Evolutionary conservation across 2,329 filamentous ascomycete genomes (phyloP).

Genomic region (Apiospora malaysiana): DNA sequence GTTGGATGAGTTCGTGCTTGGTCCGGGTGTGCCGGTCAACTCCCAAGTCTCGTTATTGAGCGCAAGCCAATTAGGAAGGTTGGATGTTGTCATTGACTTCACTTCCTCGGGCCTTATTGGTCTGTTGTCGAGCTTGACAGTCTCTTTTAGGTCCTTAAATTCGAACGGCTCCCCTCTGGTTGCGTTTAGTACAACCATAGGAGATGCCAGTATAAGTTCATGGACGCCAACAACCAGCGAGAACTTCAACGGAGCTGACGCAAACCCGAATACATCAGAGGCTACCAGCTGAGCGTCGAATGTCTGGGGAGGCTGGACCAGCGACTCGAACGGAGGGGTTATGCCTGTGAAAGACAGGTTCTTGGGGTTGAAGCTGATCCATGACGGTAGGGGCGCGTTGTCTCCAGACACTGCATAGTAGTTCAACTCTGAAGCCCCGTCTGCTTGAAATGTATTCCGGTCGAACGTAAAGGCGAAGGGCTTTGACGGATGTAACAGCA

Average conservation of each 20-base stretch:
- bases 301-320: conserved; percentile 69
- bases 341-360: conserved; percentile 72
- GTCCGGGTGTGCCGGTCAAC: conserved; percentile 68
- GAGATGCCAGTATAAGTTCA: conserved; percentile 68
- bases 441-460: conserved; percentile 66
- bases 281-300: conserved; percentile 78
- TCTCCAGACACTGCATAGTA: conserved; percentile 81
- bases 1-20: conserved; percentile 63
- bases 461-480: conserved; percentile 61
- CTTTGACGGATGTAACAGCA: conserved; percentile 61
- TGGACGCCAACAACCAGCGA: conserved; percentile 75
- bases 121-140: conserved; percentile 64
- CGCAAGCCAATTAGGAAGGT: conserved; percentile 71
- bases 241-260: conserved; percentile 69
- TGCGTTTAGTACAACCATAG: conserved; percentile 62
- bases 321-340: conserved; percentile 68
- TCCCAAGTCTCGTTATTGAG: conserved; percentile 67
- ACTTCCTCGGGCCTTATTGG: conserved; percentile 57
- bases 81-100: conserved; percentile 51
- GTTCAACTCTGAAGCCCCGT: conserved; percentile 55
- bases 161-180: conserved; percentile 56
- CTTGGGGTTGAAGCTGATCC: conserved; percentile 75
- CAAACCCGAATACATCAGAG: conserved; percentile 80
- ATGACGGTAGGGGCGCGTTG: conserved; percentile 84
- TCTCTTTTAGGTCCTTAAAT: conserved; percentile 57